Evolutionary conservation across 768 basidiomycete species (phyloP).

Genomic region (Gautieria morchelliformis): DNA sequence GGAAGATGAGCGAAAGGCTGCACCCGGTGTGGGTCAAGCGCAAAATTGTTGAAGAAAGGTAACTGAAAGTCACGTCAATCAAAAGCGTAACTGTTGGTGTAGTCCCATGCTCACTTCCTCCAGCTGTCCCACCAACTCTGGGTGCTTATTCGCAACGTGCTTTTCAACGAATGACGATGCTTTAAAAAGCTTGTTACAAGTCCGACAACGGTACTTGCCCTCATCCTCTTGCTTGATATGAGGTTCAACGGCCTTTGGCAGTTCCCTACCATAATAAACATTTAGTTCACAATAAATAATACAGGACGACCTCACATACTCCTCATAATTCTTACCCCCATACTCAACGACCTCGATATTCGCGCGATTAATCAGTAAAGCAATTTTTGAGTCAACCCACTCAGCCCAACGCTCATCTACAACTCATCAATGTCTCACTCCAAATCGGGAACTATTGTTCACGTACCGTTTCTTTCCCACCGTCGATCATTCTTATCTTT

Average conservation of each 20-base stretch:
- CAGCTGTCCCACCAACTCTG: slow-evolving; percentile 71
- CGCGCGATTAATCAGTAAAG: slow-evolving; percentile 67
- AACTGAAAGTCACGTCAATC: slow-evolving; percentile 35
- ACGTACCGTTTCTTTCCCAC: slow-evolving; percentile 1
- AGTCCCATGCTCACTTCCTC: slow-evolving; percentile 57
- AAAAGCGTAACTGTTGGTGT: background rate
- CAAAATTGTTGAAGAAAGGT: slow-evolving; percentile 91
- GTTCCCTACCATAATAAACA: slow-evolving; percentile 45
- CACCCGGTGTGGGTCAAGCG: slow-evolving; percentile 89
- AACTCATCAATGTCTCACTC: background rate
- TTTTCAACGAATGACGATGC: slow-evolving; percentile 96
- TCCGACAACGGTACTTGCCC: slow-evolving; percentile 93
- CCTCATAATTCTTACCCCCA: slow-evolving; percentile 82
- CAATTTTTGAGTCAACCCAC: slow-evolving; percentile 79
- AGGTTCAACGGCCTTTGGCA: slow-evolving; percentile 68
- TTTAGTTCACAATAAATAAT: slow-evolving; percentile 6
- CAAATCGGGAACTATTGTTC: background rate
- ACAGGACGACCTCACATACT: slow-evolving; percentile 40
- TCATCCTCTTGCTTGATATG: slow-evolving; percentile 93
- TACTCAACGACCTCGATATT: slow-evolving; percentile 81
- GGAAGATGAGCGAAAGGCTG: slow-evolving; percentile 80
- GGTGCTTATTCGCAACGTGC: slow-evolving; percentile 92
- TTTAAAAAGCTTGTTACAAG: slow-evolving; percentile 95
- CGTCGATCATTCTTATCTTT: slow-evolving; percentile 24
- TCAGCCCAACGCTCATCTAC: slow-evolving; percentile 85